Conservation (phyloP, 192 early-diverging fungal genomes). For the Backusella circina region DNA sequence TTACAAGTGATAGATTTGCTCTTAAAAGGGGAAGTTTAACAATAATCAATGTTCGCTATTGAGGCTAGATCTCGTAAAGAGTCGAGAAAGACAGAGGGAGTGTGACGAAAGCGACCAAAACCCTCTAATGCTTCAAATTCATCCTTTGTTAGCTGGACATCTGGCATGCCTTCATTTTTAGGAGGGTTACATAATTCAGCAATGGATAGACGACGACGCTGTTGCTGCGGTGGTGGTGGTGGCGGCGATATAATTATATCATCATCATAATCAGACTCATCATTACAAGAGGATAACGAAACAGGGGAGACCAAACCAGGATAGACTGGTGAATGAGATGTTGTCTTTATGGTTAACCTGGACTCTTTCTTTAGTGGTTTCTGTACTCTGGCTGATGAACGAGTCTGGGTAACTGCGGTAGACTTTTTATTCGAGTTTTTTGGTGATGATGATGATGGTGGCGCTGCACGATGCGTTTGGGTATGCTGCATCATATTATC, state of each 20-base stretch:
- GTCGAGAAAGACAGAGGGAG: slow-evolving; percentile 1
- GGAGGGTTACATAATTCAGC: slow-evolving; percentile 31
- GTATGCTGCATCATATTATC: slow-evolving; percentile 85
- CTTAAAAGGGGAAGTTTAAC: background rate
- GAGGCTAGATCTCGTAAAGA: slow-evolving; percentile 4
- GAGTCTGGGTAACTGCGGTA: background rate
- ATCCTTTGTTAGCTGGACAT: slow-evolving; percentile 26
- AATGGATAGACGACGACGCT: slow-evolving; percentile 9
- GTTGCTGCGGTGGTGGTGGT: background rate
- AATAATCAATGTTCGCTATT: background rate
- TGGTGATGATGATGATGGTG: background rate
- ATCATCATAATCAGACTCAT: background rate
- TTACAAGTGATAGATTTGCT: slow-evolving; percentile 11
- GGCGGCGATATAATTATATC: background rate
- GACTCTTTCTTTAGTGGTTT: background rate
- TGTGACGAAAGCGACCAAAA: slow-evolving; percentile 27
- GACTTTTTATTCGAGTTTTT: background rate
- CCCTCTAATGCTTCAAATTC: slow-evolving; percentile 35
- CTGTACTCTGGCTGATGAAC: background rate
- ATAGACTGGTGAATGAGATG: background rate
- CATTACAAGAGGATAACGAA: background rate
- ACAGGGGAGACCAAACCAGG: slow-evolving; percentile 3
- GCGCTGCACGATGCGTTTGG: slow-evolving; percentile 56
- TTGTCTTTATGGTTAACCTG: background rate
- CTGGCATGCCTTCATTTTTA: background rate